phyloP scores from a whole-genome alignment of 345 rosid genomes.

The Aethionema arabicum region DNA sequence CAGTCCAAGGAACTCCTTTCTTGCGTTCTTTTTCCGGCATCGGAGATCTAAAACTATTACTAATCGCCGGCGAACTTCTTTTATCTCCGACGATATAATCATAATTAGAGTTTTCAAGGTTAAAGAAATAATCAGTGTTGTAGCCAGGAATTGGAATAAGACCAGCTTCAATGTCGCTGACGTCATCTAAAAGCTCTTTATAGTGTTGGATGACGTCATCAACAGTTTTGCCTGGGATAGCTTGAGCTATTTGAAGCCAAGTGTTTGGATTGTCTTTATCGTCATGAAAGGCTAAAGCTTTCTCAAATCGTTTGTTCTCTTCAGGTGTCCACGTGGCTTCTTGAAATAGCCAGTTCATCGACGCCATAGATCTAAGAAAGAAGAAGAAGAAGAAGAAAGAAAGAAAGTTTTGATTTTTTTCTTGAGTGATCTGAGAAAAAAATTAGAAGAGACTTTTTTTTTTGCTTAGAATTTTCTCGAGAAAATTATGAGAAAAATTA shows the following conservation, averaged over 20 bases:
- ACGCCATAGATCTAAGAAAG: conserved; percentile 14
- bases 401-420: conserved; percentile 17
- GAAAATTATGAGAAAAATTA: conserved; percentile 30
- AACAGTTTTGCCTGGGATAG: conserved; percentile 80
- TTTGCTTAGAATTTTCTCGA: conserved; percentile 3
- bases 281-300: conserved; percentile 69
- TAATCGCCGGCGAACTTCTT: conserved; percentile 50
- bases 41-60: conserved; percentile 33
- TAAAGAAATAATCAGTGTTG: conserved; percentile 36
- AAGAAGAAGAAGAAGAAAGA: not conserved
- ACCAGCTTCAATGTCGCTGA: conserved; percentile 85
- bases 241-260: conserved; percentile 65
- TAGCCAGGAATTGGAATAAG: conserved; percentile 72
- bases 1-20: conserved; percentile 99
- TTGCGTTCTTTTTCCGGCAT: conserved; percentile 78
- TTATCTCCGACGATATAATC: conserved; percentile 55
- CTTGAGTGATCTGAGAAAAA: conserved; percentile 8
- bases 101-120: conserved; percentile 41
- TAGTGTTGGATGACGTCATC: conserved; percentile 75
- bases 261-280: conserved; percentile 76
- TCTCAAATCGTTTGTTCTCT: conserved; percentile 87
- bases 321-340: conserved; percentile 70
- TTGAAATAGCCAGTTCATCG: conserved; percentile 50
- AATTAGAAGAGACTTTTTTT: conserved; percentile 22
- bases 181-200: conserved; percentile 68